phyloP scores from a whole-genome alignment of 2,329 filamentous ascomycete species.

The Knufia petricola region DNA sequence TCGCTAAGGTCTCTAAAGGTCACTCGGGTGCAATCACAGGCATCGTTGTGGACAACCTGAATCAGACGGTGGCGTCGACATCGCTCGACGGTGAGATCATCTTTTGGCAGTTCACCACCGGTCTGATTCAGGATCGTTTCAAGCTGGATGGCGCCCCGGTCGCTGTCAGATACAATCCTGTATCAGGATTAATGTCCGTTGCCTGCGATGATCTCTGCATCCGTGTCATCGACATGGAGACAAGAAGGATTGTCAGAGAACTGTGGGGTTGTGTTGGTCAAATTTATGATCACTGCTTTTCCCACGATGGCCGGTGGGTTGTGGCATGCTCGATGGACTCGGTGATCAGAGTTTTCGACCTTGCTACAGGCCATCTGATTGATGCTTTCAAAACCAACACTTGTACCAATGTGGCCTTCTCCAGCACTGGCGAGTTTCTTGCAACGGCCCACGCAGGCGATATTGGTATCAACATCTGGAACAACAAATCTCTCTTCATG shows the following conservation, averaged over 20 bases:
- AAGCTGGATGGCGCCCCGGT: slow-evolving; percentile 72
- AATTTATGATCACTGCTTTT: slow-evolving; percentile 80
- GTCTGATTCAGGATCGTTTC: slow-evolving; percentile 67
- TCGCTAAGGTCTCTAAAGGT: slow-evolving; percentile 50
- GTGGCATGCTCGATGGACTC: slow-evolving; percentile 76
- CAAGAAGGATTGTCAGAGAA: slow-evolving; percentile 82
- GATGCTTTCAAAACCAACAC: slow-evolving; percentile 76
- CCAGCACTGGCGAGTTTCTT: slow-evolving; percentile 83
- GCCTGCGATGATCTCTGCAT: slow-evolving; percentile 83
- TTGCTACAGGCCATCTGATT: slow-evolving; percentile 89
- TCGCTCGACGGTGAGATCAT: slow-evolving; percentile 86
- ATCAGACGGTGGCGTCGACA: slow-evolving; percentile 75
- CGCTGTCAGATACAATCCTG: slow-evolving; percentile 67
- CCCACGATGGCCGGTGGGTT: slow-evolving; percentile 87
- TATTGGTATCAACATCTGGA: slow-evolving; percentile 91
- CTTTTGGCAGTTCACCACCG: slow-evolving; percentile 93
- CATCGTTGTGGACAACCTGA: slow-evolving; percentile 78
- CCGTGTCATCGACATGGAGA: slow-evolving; percentile 81
- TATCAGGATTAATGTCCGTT: slow-evolving; percentile 77
- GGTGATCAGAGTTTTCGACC: slow-evolving; percentile 79
- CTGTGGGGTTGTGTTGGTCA: slow-evolving; percentile 69
- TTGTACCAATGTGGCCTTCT: slow-evolving; percentile 81
- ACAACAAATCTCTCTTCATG: slow-evolving; percentile 81
- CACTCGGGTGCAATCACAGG: slow-evolving; percentile 80
- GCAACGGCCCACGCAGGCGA: slow-evolving; percentile 75